Percentiles rank a stretch among this genome's conserved stretches.
phyloP scores from a whole-genome alignment of 768 basidiomycete species.

The Boletus barrowsii region DNA sequence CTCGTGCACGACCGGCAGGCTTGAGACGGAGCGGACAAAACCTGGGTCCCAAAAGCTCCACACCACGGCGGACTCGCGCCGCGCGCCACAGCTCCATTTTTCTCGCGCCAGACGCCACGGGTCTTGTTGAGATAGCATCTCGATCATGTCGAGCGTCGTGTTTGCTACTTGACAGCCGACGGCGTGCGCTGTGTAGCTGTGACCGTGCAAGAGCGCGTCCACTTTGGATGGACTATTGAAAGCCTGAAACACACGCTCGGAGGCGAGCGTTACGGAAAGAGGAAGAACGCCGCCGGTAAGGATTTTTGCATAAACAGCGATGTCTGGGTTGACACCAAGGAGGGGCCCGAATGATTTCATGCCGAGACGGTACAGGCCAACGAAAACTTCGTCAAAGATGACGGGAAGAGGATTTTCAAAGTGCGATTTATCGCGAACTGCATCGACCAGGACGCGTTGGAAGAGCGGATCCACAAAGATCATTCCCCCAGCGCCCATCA shows the following conservation, averaged over 20 bases:
- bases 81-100: conserved; percentile 47
- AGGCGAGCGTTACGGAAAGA: conserved; percentile 80
- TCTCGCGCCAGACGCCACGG: conserved; percentile 58
- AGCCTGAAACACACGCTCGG: conserved; percentile 72
- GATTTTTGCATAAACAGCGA: conserved; percentile 90
- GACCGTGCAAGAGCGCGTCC: conserved; percentile 90
- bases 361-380: conserved; percentile 87
- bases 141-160: conserved; percentile 67
- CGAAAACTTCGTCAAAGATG: conserved; percentile 95
- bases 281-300: conserved; percentile 92
- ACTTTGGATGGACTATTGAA: conserved; percentile 74
- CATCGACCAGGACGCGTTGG: conserved; percentile 83
- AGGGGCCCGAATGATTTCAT: conserved; percentile 60
- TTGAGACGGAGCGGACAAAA: conserved; percentile 66
- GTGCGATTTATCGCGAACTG: conserved; percentile 53
- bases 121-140: conserved; percentile 43
- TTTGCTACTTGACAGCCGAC: conserved; percentile 91
- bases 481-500: conserved; percentile 97
- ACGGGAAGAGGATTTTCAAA: conserved; percentile 67
- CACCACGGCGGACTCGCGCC: conserved; percentile 27
- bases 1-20: conserved; percentile 53
- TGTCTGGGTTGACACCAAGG: conserved; percentile 77
- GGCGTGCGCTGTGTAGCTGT: conserved; percentile 94
- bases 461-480: conserved; percentile 96
- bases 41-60: conserved; percentile 90